Base-by-base conservation (phyloP, 768 basidiomycete genomes). In the Leccinum truebloodii region DNA sequence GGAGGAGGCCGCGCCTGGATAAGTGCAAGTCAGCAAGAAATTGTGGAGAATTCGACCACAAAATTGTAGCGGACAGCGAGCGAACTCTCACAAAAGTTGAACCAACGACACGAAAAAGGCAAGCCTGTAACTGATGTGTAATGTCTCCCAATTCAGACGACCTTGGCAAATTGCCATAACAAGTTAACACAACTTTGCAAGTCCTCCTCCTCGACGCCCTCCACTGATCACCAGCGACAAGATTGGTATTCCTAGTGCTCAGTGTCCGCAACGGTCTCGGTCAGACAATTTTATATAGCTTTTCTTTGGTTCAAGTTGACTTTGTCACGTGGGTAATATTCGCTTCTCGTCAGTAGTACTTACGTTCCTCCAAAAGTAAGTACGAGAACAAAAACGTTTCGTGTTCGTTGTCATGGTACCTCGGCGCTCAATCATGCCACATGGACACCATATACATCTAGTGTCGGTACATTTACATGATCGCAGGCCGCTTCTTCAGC, bases 1-100 rank as follows among this genome's bases (percentile, higher is more conserved):
- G 85, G 85, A 87, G 85, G 86, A 85, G 84, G 86, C 86, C 86
- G 85, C 80, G 79, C 86, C 85, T 85, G 75, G 70, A 55, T 60
- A 55, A 41, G 60, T 64, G 59, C 57, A 60, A 16, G 65, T 65
- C 55, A 61, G 55, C 50, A 28, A 49, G 54, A 55, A 54, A 55
- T 28, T 44, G 53, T 52, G 44, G 39, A 7, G 30, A 12, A 14
- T 10, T 50, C 54, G 22, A 39, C n/a, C 24, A 58, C 35, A 37
- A 44, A 49, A 35, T 54, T 56, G 35, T 52, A 44, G 49, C 52
- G 41, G 44, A 49, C 56, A n/a, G 24, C 12, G 37, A 68, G 65
- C 56, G 62, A 66, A 59, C 57, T 71, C 65, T 70, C 68, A 70
- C 64, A 64, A 67, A 67, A 70, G 62, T 64, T 70, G 65, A 74